Evolutionary conservation across 441 rosid genomes (phyloP), one percentile per base, ranked within the genome.

Genomic region (Daphne laureola): DNA sequence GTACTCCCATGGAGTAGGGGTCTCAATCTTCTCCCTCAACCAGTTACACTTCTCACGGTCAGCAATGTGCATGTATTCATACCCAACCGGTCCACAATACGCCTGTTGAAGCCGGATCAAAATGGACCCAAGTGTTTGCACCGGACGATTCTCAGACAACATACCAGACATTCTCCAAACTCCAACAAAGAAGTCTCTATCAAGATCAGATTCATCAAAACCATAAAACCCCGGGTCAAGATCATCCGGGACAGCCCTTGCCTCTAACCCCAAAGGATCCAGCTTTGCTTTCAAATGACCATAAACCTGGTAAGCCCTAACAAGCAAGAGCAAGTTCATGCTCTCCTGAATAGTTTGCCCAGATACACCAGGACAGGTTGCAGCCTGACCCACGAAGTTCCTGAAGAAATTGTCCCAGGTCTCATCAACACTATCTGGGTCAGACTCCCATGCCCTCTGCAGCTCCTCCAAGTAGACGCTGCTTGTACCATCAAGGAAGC

Each of bases 331-430:
- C 46, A 92, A 59, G 0, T 93, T 83, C 98, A 89, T 92, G 68
- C 98, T 92, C 78, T 92, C 98, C 72, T 89, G 94, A 61, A 92
- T 92, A 0, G 97, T 92, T 71, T 92, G 98, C 17, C 98, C 97
- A 0, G 98, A 93, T 67, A 93, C 81, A 36, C 98, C 97, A 13
- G 92, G 92, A 16, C 97, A 89, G n/a, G 96, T 84, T 0, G 92
- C 86, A 26, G 97, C 91, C 73, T 89, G 97, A 43, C 96, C 98
- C 8, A 89, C 90, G 73, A 92, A 92, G 46, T 92, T 92, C 55
- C 92, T 81, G 49, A 92, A 92, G 82, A 92, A 92, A 76, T 89
- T 89, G 63, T 92, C 93, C 97, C 97, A 93, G 0, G 97, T 90
- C 66, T 90, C 99, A 73, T 93, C 99, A n/a, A 90, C 96, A 53